Percentiles rank a stretch among this genome's conserved stretches.
These are phyloP conservation scores for Ailanthus altissimus DNA, from an alignment of 345 rosid genomes.

Conservation along the genomic window DNA sequence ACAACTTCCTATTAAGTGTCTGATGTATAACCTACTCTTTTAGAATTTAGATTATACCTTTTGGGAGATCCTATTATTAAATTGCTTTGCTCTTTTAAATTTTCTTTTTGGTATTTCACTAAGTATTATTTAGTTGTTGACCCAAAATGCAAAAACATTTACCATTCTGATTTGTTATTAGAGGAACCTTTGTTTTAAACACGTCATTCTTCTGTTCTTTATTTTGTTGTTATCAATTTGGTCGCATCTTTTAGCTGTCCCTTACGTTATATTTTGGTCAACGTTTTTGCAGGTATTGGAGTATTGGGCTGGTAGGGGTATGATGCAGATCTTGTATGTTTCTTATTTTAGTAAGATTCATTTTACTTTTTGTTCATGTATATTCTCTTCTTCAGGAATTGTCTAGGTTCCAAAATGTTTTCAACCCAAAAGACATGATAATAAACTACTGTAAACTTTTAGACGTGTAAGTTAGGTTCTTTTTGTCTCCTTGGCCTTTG, in stretches of 20 bases:
- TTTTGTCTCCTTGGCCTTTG: neutral
- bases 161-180: neutral
- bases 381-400: neutral
- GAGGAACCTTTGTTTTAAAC: neutral
- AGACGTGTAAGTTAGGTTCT: neutral
- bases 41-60: neutral
- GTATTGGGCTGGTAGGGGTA: constrained; percentile 93
- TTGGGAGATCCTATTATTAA: neutral
- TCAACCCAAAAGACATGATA: neutral
- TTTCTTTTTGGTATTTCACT: neutral
- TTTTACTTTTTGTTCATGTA: neutral
- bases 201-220: neutral
- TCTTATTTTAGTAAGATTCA: constrained; percentile 19
- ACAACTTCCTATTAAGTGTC: neutral
- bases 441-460: neutral
- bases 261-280: neutral
- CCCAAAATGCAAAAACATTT: neutral
- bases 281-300: constrained; percentile 69
- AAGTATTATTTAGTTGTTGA: neutral
- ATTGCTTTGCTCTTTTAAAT: neutral
- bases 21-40: neutral
- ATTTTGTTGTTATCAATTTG: neutral
- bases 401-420: neutral
- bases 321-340: constrained; percentile 99
- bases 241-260: neutral